Base-by-base conservation (phyloP, 2,329 filamentous ascomycete genomes). In the Neopestalotiopsis sp. region DNA sequence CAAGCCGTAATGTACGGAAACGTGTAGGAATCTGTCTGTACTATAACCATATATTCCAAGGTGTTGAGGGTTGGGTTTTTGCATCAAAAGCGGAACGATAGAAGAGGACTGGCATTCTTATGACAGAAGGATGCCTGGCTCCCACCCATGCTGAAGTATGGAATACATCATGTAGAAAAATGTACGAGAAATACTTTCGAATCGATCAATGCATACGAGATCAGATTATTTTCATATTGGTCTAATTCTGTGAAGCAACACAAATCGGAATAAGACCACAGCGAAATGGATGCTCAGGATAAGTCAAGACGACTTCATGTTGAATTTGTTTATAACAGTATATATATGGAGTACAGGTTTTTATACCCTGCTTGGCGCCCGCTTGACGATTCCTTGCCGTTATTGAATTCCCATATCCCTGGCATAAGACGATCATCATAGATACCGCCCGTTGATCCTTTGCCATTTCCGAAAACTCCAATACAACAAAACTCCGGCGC, bases 401-500 rank as follows among this genome's bases (percentile, higher is more conserved):
- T 53, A 24, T 53, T 20, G 14, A 62, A 62, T 24, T 40, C 59
- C 59, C 59, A 62, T 17, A 62, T 20, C 32, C 30, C 40, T 17
- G 34, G 10, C 59, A 40, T 2, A 62, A 59, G 57, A 34, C 30
- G 30, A 59, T 59, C 24, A 38, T 38, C 14, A 28, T 59, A 28
- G 17, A 28, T 28, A 34, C 30, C 57, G 57, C 57, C 59, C 10
- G 30, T 40, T 62, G 32, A 40, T 38, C 30, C 64, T n/a, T 34
- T 32, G 13, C 56, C 65, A 10, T 59, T 40, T 63, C 66, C 59
- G 40, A 32, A 42, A 75, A 73, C 71, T 73, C 72, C 72, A 63
- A 69, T 70, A 69, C 71, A 70, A 70, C 71, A 62, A 75, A 38
- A 75, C 76, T 77, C 76, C 76, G 71, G 71, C 76, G 76, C 76